Evolutionary conservation across 169 alveolate species (phyloP), one percentile per base, ranked within the genome.

Genomic region (Ichthyophthirius multifiliis): DNA sequence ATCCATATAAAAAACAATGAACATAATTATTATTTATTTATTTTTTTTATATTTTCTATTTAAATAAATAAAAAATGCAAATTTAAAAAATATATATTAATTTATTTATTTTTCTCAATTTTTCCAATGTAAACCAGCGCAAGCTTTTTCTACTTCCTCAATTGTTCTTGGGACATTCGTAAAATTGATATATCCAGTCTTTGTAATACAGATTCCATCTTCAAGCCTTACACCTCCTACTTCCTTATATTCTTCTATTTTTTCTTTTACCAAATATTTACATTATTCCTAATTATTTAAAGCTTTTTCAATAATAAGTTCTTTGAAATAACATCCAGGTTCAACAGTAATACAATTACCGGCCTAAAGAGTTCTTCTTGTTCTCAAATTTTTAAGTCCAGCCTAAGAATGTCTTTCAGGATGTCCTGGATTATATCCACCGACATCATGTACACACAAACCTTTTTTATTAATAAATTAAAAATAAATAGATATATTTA

Each of bases 211-310:
- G 43, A 96, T 95, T 65, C 86, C 96, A 89, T 94, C 97, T 90
- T 96, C 98, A 12, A 96, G 85, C 79, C 98, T 89, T 41, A 96
- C 96, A 32, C 98, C 98, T 5, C 96, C 97, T 27, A 94, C 88
- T 46, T 74, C 85, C 71, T 45, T 65, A 84, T 86, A 96, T 48
- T 88, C 93, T 43, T 79, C 65, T 27, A 94, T 73, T 44, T 75
- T 87, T 35, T 89, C 91, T 67, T 76, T 55, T 55, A 73, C 85
- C 34, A 93, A 74, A 76, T 84, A 93, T 73, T 48, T 41, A 35
- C 55, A 10, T 71, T 43, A 45, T 30, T 67, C 46, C 1, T 41
- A 27, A 18, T 67, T 20, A 16, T 67, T 67, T 37, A 34, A 67
- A 31, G 77, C 77, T 20, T 67, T 74, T 46, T 89, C 91, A 1